Evolutionary conservation across 2,329 filamentous ascomycete species (phyloP), one percentile per base, ranked within the genome.

Genomic region (Cercospora beticola): DNA sequence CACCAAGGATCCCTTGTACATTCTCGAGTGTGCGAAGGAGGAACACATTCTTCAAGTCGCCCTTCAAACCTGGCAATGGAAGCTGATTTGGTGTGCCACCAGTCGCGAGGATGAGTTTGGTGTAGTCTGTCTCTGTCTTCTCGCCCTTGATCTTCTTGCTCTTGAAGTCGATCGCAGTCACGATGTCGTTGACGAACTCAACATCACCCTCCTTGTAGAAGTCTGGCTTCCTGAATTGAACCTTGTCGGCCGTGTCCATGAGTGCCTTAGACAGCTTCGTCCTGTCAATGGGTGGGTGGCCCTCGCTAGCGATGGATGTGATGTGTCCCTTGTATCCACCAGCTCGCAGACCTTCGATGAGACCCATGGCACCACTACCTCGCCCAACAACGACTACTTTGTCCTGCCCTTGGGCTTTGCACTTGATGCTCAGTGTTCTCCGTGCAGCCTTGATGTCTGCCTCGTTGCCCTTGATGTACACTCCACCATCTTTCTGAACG

Each of bases 221-320:
- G 36, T 89, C 88, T 71, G 88, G 86, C 64, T 92, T 87, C 70
- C 95, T 87, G 85, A 89, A 91, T 52, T 90, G 88, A 54, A 97
- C 82, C 82, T 97, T 97, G 56, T 86, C 85, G 1, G 88, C 80
- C 77, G 99, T 94, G 6, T 92, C 88, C 70, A 97, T 86, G 12
- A 99, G 85, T 0, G 94, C 93, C 82, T 99, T 99, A 77, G 94
- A 97, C 52, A 99, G 86, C 84, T 98, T 98, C 10, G 95, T 93
- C 21, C 95, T 89, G 82, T 99, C 95, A 75, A 98, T 94, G 33
- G 94, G 94, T 16, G 75, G 75, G 36, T 91, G 86, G 78, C 92
- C 90, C 80, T 99, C 95, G 72, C 87, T 89, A 12, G 92, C 90
- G 75, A 99, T 89, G 75, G 97, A 84, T 0, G 93, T 96, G 73